Evolutionary conservation across 2,329 filamentous ascomycete species (phyloP), one percentile per base, ranked within the genome.

Genomic region (Monilinia aucupariae): DNA sequence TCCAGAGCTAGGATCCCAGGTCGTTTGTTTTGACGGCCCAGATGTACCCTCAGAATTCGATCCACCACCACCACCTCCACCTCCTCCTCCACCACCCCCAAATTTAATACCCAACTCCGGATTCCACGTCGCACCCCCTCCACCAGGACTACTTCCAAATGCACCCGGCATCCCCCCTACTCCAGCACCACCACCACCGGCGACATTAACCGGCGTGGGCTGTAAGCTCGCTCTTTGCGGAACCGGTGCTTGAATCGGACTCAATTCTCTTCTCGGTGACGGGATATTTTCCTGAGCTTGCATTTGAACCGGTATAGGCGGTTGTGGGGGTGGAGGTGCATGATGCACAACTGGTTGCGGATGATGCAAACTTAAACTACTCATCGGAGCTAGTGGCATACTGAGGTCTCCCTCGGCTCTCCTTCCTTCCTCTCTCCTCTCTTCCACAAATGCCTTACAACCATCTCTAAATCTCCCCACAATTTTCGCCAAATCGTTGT

Each of bases 401-500:
- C 61, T n/a, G 4, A 64, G 47, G 15, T 59, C 48, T 75, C 62
- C 80, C 75, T 96, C 92, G 41, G 96, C 75, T 61, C 85, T 84
- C 68, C 87, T 84, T 0, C 92, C 92, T 70, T 97, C 93, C 67
- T 88, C 85, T 58, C 92, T 84, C 59, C 94, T 82, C 72, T 91
- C 85, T 34, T 92, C 88, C 0, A 89, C 89, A 81, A 96, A 97
- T 1, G 82, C 83, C 68, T 84, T 84, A 64, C 86, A 87, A 43
- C 90, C 89, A 68, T 97, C 93, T 22, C 92, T 82, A 74, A 97
- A 97, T 12, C 87, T 82, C 0, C 86, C 88, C 0, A 96, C 90
- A 66, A 97, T 92, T 75, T 89, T 90, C 53, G 89, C 90, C 5
- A 99, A 81, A 72, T 97, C 92, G 69, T 99, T 99, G 78, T 97